phyloP scores from a whole-genome alignment of 2,329 filamentous ascomycete species.

The Xylariaceae sp. region DNA sequence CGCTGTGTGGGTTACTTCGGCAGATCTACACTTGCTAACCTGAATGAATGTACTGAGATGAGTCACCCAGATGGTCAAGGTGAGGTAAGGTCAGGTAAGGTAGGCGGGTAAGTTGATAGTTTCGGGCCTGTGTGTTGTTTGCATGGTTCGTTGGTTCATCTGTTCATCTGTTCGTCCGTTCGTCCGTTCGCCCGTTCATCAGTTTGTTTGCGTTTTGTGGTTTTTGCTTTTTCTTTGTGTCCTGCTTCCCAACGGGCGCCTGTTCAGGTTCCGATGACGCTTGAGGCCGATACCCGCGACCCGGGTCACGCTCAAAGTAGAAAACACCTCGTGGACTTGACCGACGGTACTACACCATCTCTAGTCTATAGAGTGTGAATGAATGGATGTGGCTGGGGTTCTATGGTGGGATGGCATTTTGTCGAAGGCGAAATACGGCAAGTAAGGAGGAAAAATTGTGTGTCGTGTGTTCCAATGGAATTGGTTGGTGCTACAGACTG shows the following conservation, averaged over 20 bases:
- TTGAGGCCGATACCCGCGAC: not conserved
- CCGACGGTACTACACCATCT: not conserved
- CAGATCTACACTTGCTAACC: not conserved
- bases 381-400: constrained; percentile 5
- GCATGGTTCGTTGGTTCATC: not conserved
- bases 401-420: not conserved
- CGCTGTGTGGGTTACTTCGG: not conserved
- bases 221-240: no score
- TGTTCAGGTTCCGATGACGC: not conserved
- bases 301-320: not conserved
- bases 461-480: not conserved
- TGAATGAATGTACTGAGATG: not conserved
- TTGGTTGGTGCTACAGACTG: not conserved
- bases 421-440: not conserved
- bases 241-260: no score
- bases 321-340: not conserved
- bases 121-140: not conserved
- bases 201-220: no score
- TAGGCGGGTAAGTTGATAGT: no score
- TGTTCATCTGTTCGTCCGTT: not conserved
- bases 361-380: not conserved
- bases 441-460: not conserved
- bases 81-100: not conserved
- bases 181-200: no score
- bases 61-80: not conserved